These are phyloP conservation scores for Pulveroboletus sp. DNA, from an alignment of 768 basidiomycete species.

Conservation along the genomic window DNA sequence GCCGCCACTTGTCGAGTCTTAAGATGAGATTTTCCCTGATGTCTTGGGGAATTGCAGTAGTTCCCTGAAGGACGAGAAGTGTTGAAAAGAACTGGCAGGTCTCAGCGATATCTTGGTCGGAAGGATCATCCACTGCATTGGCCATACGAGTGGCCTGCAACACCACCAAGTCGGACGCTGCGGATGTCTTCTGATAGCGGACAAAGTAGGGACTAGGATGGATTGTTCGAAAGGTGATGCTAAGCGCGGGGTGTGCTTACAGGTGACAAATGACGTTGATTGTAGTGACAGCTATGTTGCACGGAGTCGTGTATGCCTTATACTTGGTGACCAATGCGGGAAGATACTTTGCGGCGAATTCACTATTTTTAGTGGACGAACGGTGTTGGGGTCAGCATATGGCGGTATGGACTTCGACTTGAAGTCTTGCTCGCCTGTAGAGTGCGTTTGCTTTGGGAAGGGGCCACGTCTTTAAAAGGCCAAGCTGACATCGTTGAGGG, in stretches of 20 bases:
- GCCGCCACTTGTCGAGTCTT: constrained; percentile 34
- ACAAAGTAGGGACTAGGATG: constrained; percentile 39
- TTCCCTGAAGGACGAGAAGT: constrained; percentile 39
- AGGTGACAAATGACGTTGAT: constrained; percentile 36
- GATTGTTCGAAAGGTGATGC: background rate
- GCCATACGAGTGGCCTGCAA: constrained; percentile 38
- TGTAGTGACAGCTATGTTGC: constrained; percentile 27
- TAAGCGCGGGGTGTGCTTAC: constrained; percentile 16
- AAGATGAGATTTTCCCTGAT: constrained; percentile 33
- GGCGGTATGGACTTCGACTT: too few species aligned
- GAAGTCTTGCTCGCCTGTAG: constrained; percentile 1
- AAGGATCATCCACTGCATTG: constrained; percentile 5
- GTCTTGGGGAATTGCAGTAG: constrained; percentile 26
- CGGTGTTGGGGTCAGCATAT: too few species aligned
- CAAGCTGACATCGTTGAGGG: constrained; percentile 21
- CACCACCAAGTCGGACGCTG: constrained; percentile 32
- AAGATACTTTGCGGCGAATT: constrained; percentile 38
- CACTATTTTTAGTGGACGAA: constrained; percentile 21
- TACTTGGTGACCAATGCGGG: constrained; percentile 33
- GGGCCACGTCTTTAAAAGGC: constrained; percentile 26
- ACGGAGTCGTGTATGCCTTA: constrained; percentile 19
- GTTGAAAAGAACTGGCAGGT: constrained; percentile 41
- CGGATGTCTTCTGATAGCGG: constrained; percentile 34
- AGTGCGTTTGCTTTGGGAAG: background rate
- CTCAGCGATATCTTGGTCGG: constrained; percentile 29